phyloP scores from a whole-genome alignment of 2,329 filamentous ascomycete species.

The Colletotrichum sp. region DNA sequence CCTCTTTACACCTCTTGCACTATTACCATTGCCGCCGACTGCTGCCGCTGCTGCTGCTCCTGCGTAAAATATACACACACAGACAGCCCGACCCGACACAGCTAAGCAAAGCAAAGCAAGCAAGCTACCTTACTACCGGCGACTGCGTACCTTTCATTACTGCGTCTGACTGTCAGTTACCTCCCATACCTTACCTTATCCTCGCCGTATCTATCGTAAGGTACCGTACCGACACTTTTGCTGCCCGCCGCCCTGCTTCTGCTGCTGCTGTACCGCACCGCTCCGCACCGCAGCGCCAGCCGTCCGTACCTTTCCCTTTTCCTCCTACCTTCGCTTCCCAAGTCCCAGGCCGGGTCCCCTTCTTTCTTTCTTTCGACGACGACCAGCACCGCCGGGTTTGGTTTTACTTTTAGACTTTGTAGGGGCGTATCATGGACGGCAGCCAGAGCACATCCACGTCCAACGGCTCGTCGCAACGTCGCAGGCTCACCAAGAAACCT shows the following conservation, averaged over 20 bases:
- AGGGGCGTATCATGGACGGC: constrained; percentile 49
- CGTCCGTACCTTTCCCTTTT: background rate
- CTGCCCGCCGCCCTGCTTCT: background rate
- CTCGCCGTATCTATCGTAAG: background rate
- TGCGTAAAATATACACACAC: background rate
- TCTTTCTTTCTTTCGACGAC: constrained; percentile 13
- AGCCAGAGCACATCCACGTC: constrained; percentile 42
- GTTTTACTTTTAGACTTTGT: constrained; percentile 20
- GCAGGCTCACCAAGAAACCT: constrained; percentile 68
- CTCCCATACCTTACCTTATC: background rate
- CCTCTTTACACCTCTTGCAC: constrained; percentile 9
- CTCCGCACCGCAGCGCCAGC: background rate
- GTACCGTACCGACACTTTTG: background rate
- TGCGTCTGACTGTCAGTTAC: background rate
- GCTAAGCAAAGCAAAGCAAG: background rate
- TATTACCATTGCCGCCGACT: background rate
- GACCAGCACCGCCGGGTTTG: background rate
- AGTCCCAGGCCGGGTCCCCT: background rate
- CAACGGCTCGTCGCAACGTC: constrained; percentile 58
- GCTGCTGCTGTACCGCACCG: background rate
- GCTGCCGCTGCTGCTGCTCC: background rate
- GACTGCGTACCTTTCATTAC: background rate
- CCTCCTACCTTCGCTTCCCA: background rate
- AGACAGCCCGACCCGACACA: background rate
- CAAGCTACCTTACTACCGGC: background rate